phyloP scores from a whole-genome alignment of 805 yeast genomes.

The Schwanniomyces yamadae region DNA sequence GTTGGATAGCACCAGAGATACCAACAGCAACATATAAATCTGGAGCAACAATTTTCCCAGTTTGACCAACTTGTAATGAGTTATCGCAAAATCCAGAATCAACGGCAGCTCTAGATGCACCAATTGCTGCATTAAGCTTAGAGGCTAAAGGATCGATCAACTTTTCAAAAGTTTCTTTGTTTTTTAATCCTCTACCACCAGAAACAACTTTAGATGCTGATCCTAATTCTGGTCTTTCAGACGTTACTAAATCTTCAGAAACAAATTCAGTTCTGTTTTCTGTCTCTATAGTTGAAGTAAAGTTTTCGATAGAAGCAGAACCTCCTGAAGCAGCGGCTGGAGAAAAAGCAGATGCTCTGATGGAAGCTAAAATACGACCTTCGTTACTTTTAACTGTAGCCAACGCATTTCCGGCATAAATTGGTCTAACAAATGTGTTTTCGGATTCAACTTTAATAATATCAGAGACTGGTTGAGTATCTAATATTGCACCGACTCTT shows the following conservation, averaged over 20 bases:
- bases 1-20: slow-evolving; percentile 96
- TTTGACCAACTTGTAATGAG: slow-evolving; percentile 95
- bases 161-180: slow-evolving; percentile 80
- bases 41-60: slow-evolving; percentile 97
- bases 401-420: slow-evolving; percentile 93
- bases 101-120: slow-evolving; percentile 98
- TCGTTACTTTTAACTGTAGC: slow-evolving; percentile 77
- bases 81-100: slow-evolving; percentile 95
- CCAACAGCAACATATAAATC: slow-evolving; percentile 92
- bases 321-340: slow-evolving; percentile 31
- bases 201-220: slow-evolving; percentile 80
- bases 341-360: slow-evolving; percentile 79
- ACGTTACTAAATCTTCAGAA: slow-evolving; percentile 67
- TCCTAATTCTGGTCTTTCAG: slow-evolving; percentile 88
- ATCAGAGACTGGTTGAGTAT: slow-evolving; percentile 86
- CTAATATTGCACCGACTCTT: slow-evolving; percentile 79
- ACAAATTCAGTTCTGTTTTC: slow-evolving; percentile 58
- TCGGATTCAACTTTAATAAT: slow-evolving; percentile 63
- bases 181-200: slow-evolving; percentile 93
- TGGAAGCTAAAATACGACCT: slow-evolving; percentile 64
- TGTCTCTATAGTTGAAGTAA: slow-evolving; percentile 36
- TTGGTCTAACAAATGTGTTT: slow-evolving; percentile 84
- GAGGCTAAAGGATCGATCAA: slow-evolving; percentile 81
- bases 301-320: slow-evolving; percentile 49
- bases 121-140: slow-evolving; percentile 85